phyloP scores from a whole-genome alignment of 2,329 filamentous ascomycete genomes.

The Alternaria metachromatica region DNA sequence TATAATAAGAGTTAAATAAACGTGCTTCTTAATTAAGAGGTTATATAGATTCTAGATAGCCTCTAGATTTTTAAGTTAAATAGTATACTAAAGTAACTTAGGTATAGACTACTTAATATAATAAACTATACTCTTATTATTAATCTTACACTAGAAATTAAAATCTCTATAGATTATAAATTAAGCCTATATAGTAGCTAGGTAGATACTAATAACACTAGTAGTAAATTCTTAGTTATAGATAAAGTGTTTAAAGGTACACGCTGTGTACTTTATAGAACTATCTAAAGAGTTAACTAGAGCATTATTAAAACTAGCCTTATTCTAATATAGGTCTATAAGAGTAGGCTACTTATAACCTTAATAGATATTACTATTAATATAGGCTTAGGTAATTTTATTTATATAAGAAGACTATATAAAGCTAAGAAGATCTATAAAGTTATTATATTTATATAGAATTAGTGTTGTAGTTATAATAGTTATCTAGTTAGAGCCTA shows the following conservation, averaged over 20 bases:
- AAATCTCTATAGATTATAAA: not conserved
- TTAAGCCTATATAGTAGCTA: not conserved
- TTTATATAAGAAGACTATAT: not conserved
- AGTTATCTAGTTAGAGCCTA: not conserved
- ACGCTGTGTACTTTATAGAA: not conserved
- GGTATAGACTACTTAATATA: not conserved
- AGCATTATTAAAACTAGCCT: not conserved
- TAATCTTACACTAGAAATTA: not conserved
- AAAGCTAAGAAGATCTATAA: not conserved
- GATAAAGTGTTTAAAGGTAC: not conserved
- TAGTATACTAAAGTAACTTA: not conserved
- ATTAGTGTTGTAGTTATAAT: not conserved
- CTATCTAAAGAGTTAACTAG: not conserved
- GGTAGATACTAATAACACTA: not conserved
- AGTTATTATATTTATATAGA: not conserved
- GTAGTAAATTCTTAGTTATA: not conserved
- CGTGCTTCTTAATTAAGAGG: not conserved
- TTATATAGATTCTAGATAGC: not conserved
- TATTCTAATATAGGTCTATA: not conserved
- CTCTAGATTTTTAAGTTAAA: not conserved
- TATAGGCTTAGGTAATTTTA: not conserved
- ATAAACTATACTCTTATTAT: not conserved
- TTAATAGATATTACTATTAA: not conserved
- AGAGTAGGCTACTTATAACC: not conserved
- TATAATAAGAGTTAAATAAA: not conserved